Percentiles rank a stretch among this genome's conserved stretches.
These are phyloP conservation scores for Extremus antarcticus DNA, from an alignment of 495 filamentous ascomycete species.

Conservation along the genomic window DNA sequence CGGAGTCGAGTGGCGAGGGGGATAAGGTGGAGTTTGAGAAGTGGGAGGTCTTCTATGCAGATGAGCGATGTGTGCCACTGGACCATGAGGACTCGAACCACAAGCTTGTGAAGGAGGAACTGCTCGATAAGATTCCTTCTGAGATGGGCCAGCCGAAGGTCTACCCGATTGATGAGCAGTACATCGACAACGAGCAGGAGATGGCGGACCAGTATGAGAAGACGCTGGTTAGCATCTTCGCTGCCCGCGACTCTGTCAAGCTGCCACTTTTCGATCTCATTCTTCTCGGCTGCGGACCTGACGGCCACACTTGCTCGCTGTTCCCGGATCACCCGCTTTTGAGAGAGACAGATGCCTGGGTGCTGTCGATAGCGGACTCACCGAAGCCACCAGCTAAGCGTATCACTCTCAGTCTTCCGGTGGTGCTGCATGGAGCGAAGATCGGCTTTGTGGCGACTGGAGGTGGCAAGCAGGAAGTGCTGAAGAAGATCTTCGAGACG, in stretches of 20 bases:
- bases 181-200: slow-evolving; percentile 76
- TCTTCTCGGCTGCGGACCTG: slow-evolving; percentile 83
- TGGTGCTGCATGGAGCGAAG: slow-evolving; percentile 69
- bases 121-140: slow-evolving; percentile 74
- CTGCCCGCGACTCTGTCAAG: slow-evolving; percentile 32
- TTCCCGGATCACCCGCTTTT: slow-evolving; percentile 85
- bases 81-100: slow-evolving; percentile 93
- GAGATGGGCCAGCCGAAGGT: slow-evolving; percentile 55
- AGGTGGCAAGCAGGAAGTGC: slow-evolving; percentile 73
- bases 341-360: slow-evolving; percentile 84
- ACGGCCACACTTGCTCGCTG: slow-evolving; percentile 93
- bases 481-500: slow-evolving; percentile 80
- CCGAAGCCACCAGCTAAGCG: slow-evolving; percentile 87
- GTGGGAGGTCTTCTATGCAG: slow-evolving; percentile 98
- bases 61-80: slow-evolving; percentile 89
- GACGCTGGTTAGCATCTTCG: slow-evolving; percentile 54
- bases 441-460: slow-evolving; percentile 91
- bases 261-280: slow-evolving; percentile 89
- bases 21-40: slow-evolving; percentile 64
- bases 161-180: slow-evolving; percentile 60
- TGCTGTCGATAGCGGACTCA: slow-evolving; percentile 77
- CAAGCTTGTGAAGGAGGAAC: slow-evolving; percentile 68
- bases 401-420: slow-evolving; percentile 84
- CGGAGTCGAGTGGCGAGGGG: slow-evolving; percentile 45
- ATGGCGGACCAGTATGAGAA: slow-evolving; percentile 91